These are phyloP conservation scores for Zygosaccharomyces gambellarensis DNA, from an alignment of 805 yeast species.

Conservation along the genomic window DNA sequence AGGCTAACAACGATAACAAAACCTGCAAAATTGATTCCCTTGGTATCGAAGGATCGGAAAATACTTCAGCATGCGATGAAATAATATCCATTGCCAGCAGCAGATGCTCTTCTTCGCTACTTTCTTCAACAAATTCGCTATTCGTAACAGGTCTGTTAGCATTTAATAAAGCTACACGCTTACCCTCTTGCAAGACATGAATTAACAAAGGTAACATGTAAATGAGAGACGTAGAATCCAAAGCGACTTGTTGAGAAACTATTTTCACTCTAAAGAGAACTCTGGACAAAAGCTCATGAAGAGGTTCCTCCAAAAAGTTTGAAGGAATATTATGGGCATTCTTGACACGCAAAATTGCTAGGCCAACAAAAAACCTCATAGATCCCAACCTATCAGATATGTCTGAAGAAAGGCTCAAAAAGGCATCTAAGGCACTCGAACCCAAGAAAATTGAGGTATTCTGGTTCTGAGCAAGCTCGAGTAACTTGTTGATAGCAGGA, in stretches of 20 bases:
- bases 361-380: conserved; percentile 54
- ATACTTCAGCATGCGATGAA: conserved; percentile 59
- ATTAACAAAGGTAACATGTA: conserved; percentile 73
- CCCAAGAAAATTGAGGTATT: conserved; percentile 39
- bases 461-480: conserved; percentile 41
- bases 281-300: conserved; percentile 53
- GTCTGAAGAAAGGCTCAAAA: conserved; percentile 50
- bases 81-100: conserved; percentile 72
- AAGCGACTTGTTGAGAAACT: conserved; percentile 63
- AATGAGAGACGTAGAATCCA: conserved; percentile 63
- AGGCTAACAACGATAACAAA: conserved; percentile 59
- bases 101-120: conserved; percentile 83
- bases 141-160: conserved; percentile 49
- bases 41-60: conserved; percentile 64
- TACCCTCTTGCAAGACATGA: conserved; percentile 64
- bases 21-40: conserved; percentile 59
- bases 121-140: conserved; percentile 73
- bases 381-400: conserved; percentile 49
- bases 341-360: conserved; percentile 60
- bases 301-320: conserved; percentile 46
- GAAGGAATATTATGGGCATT: conserved; percentile 43
- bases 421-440: conserved; percentile 43
- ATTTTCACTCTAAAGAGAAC: conserved; percentile 73
- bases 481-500: conserved; percentile 48
- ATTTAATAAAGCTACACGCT: conserved; percentile 47